Percentiles rank a stretch among this genome's conserved stretches.
Evolutionary conservation across 2,329 filamentous ascomycete species (phyloP).

Genomic region (Neophaeococcomyces mojaviensis): DNA sequence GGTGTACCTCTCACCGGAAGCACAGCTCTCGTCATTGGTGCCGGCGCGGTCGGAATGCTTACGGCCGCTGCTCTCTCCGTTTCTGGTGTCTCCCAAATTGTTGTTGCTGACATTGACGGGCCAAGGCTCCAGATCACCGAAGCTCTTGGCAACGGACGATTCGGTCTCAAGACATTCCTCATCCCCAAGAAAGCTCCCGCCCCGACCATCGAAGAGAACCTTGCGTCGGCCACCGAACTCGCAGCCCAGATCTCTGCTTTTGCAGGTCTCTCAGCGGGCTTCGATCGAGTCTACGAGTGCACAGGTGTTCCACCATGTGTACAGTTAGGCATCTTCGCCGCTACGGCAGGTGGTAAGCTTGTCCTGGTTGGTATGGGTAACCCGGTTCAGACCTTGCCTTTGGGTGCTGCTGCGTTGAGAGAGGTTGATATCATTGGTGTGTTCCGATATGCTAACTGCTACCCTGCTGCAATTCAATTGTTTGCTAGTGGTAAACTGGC

Average conservation of each 20-base stretch:
- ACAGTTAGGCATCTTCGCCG: slow-evolving; percentile 39
- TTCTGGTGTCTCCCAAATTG: slow-evolving; percentile 46
- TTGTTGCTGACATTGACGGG: slow-evolving; percentile 55
- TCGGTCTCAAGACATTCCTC: slow-evolving; percentile 30
- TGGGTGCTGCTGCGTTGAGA: slow-evolving; percentile 47
- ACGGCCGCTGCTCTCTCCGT: slow-evolving; percentile 52
- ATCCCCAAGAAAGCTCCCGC: slow-evolving; percentile 27
- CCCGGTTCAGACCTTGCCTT: slow-evolving; percentile 46
- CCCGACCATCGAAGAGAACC: slow-evolving; percentile 36
- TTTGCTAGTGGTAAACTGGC: slow-evolving; percentile 44
- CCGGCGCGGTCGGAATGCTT: slow-evolving; percentile 54
- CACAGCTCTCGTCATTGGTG: slow-evolving; percentile 52
- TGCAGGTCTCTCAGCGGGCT: slow-evolving; percentile 27
- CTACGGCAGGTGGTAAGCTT: slow-evolving; percentile 43
- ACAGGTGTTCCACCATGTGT: slow-evolving; percentile 39
- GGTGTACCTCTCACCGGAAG: slow-evolving; percentile 30
- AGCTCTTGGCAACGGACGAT: slow-evolving; percentile 27
- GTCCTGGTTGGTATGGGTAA: slow-evolving; percentile 53
- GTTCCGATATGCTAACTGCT: slow-evolving; percentile 49
- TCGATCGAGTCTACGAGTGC: slow-evolving; percentile 40
- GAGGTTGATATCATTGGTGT: slow-evolving; percentile 53
- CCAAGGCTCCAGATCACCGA: slow-evolving; percentile 49
- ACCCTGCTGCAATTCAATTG: slow-evolving; percentile 47
- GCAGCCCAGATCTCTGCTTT: slow-evolving; percentile 28
- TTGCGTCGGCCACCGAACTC: slow-evolving; percentile 27